A percentile compares a stretch with the other conserved stretches of the same genome.
These are phyloP conservation scores for Steccherinum ochraceum DNA, from an alignment of 768 basidiomycete species.

Conservation along the genomic window DNA sequence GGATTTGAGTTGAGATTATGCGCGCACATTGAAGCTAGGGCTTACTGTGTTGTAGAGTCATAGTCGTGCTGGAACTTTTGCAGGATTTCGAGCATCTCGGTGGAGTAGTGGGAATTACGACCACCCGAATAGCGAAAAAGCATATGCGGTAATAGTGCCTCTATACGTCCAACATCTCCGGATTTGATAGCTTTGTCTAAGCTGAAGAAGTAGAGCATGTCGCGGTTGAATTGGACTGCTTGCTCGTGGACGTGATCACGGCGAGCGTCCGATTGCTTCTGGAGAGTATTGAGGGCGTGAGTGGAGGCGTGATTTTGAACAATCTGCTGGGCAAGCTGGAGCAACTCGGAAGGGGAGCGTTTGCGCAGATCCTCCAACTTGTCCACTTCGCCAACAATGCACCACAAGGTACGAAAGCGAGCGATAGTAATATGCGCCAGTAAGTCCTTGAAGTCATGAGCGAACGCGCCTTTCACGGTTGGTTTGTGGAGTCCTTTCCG, in stretches of 20 bases:
- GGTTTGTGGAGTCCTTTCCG: conserved; percentile 14
- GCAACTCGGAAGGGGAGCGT: conserved; percentile 21
- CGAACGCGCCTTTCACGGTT: conserved; percentile 14
- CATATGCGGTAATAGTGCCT: conserved; percentile 25
- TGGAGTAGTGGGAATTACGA: conserved; percentile 27
- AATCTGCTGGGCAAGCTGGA: conserved; percentile 21
- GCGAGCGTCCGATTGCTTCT: not conserved
- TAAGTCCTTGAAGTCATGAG: conserved; percentile 28
- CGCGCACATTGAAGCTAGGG: too few species aligned
- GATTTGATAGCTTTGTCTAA: conserved; percentile 6
- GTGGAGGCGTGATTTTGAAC: conserved; percentile 24
- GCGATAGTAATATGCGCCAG: conserved; percentile 31
- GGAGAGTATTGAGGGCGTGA: conserved; percentile 16
- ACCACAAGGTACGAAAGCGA: conserved; percentile 30
- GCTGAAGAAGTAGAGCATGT: conserved; percentile 11
- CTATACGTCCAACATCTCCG: conserved; percentile 30
- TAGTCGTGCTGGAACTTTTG: conserved; percentile 26
- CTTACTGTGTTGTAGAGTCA: conserved; percentile 2
- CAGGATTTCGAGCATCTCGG: conserved; percentile 28
- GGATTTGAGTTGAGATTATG: not conserved
- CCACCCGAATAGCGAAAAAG: conserved; percentile 29
- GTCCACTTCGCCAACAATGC: conserved; percentile 17
- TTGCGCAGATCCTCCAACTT: conserved; percentile 21
- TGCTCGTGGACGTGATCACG: conserved; percentile 7
- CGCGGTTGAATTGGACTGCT: conserved; percentile 4